Conservation (phyloP, 495 filamentous ascomycete species). For the Letharia lupina region DNA sequence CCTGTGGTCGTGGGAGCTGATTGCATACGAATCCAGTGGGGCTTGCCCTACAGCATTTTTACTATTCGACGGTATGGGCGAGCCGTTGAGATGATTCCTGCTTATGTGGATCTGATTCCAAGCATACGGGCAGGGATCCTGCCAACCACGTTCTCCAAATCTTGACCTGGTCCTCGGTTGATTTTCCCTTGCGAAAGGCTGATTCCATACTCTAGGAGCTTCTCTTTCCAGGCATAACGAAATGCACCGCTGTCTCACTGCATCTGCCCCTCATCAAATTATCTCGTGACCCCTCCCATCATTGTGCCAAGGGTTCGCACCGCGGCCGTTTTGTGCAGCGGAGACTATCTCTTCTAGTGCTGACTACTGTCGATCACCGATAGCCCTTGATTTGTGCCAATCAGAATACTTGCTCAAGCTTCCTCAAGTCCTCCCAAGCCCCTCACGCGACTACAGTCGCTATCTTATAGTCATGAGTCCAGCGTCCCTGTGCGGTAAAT, state of each 20-base stretch:
- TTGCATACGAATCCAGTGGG: neutral
- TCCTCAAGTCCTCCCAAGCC: neutral
- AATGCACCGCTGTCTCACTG: neutral
- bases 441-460: neutral
- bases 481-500: neutral
- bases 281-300: neutral
- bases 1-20: neutral
- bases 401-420: neutral
- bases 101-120: no score
- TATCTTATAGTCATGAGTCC: neutral
- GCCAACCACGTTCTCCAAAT: no score
- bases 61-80: neutral
- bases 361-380: neutral
- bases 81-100: neutral
- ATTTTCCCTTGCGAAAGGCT: no score
- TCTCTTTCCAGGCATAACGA: neutral
- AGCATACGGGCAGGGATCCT: no score
- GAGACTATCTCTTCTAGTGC: constrained; percentile 12
- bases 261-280: neutral
- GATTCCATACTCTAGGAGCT: neutral
- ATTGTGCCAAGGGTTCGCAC: neutral
- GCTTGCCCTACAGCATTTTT: neutral
- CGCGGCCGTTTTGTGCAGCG: neutral
- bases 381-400: neutral
- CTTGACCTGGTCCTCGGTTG: no score